Evolutionary conservation across 345 rosid genomes (phyloP).

Genomic region (Murraya paniculata): DNA sequence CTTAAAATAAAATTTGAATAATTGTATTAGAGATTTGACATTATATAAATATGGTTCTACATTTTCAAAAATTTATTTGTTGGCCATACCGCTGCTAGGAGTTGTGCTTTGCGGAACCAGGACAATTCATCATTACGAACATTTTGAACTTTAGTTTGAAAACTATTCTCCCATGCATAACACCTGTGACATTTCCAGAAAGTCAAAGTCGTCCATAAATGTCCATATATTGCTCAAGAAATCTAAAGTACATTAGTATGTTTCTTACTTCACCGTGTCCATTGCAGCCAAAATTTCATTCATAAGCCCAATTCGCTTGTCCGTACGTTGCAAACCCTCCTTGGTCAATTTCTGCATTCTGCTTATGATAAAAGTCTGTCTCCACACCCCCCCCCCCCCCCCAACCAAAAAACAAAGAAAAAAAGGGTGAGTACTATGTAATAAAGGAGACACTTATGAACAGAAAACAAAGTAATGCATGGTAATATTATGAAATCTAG

Average conservation of each 20-base stretch:
- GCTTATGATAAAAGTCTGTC: constrained; percentile 87
- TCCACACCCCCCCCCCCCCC: not conserved
- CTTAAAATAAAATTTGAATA: not conserved
- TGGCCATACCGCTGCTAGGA: constrained; percentile 81
- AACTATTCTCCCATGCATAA: constrained; percentile 98
- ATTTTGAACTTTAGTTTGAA: constrained; percentile 78
- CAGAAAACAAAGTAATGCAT: not conserved
- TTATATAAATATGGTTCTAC: not conserved
- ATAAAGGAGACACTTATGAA: not conserved
- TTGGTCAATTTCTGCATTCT: constrained; percentile 83
- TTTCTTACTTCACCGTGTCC: constrained; percentile 94
- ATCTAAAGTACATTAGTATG: not conserved
- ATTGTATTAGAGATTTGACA: not conserved
- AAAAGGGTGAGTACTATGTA: not conserved
- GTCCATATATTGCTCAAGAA: not conserved
- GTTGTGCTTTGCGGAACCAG: constrained; percentile 92
- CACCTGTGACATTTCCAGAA: constrained; percentile 53
- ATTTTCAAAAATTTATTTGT: constrained; percentile 11
- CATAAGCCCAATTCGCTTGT: constrained; percentile 96
- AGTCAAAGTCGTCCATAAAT: not conserved
- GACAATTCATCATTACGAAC: constrained; percentile 84
- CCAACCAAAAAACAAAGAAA: not conserved
- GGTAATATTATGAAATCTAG: not conserved
- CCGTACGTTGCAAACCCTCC: constrained; percentile 97
- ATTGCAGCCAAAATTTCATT: constrained; percentile 98